Evolutionary conservation across 257 asterid genomes (phyloP), one percentile per base, ranked within the genome.

Genomic region (Anisodus acutangulus): DNA sequence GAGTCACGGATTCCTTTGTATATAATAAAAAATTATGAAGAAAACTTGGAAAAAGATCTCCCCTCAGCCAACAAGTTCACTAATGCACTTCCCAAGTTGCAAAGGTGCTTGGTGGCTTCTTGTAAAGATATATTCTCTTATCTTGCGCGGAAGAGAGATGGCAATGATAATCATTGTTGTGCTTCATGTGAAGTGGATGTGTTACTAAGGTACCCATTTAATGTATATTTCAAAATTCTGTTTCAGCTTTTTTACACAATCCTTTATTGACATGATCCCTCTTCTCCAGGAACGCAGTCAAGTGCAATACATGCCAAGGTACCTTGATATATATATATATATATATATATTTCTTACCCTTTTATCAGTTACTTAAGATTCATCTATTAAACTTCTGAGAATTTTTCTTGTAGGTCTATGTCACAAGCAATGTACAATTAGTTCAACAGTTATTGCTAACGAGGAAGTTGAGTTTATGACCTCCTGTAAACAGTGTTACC

Each of bases 281-380:
- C 83, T 81, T 85, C 79, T 88, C 84, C 91, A 94, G 98, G 94
- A 85, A 90, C 84, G 92, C 90, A 53, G 91, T 88, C 83, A 89
- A 83, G 88, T 95, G 98, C 91, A 85, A 82, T 88, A 87, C 86
- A 81, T 95, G 98, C 84, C 91, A 93, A 94, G 98, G 98, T 95
- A 94, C 55, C 69, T 66, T 15, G 62, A 13, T 5, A 16, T 66
- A 53, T 67, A 53, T 16, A 41, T 70, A 43, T 43, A 31, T 31
- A 31, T 31, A 26, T 26, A n/a, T n/a, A n/a, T n/a, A n/a, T n/a
- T n/a, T n/a, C 37, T 58, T 19, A 62, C 37, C 80, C 72, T 9
- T 85, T 41, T 85, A 82, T 57, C 62, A 85, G 79, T 80, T 78
- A 66, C 41, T 41, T 79, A 8, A 45, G n/a, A 16, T 78, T 78